A percentile compares a stretch with the other conserved stretches of the same genome.
Evolutionary conservation across 2,329 filamentous ascomycete genomes (phyloP).

Genomic region (Arthrobotrys sphaeroides): DNA sequence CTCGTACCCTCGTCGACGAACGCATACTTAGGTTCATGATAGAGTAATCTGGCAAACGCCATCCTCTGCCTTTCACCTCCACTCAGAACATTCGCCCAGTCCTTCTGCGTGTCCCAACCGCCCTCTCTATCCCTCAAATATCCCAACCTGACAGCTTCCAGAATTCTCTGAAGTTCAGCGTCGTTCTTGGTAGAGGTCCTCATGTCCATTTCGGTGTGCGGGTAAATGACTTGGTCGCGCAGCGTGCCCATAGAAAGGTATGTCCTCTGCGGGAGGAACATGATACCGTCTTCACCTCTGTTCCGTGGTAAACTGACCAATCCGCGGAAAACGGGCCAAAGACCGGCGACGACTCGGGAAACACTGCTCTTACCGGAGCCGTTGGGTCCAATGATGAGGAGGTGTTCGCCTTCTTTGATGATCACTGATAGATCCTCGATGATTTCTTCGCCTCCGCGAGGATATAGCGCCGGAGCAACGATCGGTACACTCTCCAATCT

Average conservation of each 20-base stretch:
- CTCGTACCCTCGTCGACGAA: constrained; percentile 96
- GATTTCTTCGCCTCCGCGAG: constrained; percentile 89
- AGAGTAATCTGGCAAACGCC: constrained; percentile 86
- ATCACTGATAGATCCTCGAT: constrained; percentile 89
- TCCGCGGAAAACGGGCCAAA: constrained; percentile 96
- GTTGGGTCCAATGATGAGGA: constrained; percentile 93
- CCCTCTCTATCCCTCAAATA: constrained; percentile 93
- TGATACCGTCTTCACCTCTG: constrained; percentile 87
- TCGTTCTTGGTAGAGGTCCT: constrained; percentile 80
- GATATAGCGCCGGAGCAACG: constrained; percentile 87
- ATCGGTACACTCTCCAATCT: constrained; percentile 92
- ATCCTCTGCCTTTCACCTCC: constrained; percentile 97
- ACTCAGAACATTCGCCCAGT: constrained; percentile 98
- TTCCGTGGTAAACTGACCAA: constrained; percentile 85
- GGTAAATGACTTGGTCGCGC: constrained; percentile 97
- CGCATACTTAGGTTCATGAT: constrained; percentile 93
- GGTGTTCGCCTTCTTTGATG: constrained; percentile 87
- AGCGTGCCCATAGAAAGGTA: constrained; percentile 77
- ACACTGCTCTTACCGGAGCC: constrained; percentile 94
- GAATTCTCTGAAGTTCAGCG: constrained; percentile 76
- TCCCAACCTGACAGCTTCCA: constrained; percentile 84
- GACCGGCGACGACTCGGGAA: constrained; percentile 82
- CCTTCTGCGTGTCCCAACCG: constrained; percentile 94
- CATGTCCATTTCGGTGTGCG: constrained; percentile 95
- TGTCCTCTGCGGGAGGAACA: constrained; percentile 95